Evolutionary conservation across 257 asterid genomes (phyloP).

Genomic region (Mentha longifolia): DNA sequence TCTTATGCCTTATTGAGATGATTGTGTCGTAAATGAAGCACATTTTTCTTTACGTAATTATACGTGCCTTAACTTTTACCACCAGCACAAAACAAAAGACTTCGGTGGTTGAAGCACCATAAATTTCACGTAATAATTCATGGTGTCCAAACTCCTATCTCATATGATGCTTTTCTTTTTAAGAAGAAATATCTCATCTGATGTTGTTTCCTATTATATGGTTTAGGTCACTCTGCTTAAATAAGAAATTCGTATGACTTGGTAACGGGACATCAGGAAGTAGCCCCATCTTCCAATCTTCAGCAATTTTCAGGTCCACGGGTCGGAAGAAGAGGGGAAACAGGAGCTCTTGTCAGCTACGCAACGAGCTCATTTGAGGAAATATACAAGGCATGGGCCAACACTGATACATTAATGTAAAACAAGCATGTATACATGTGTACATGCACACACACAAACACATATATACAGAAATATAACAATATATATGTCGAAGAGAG

Average conservation of each 20-base stretch:
- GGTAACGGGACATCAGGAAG: background rate
- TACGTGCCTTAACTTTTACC: background rate
- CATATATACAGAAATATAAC: background rate
- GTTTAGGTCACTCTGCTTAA: background rate
- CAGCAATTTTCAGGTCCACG: conserved; percentile 1
- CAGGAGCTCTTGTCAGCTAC: conserved; percentile 13
- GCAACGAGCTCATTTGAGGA: conserved; percentile 5
- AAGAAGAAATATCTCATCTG: too few relatives aligned
- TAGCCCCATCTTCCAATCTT: conserved; percentile 8
- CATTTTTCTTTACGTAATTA: background rate
- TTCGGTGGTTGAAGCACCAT: conserved; percentile 8
- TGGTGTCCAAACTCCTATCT: background rate
- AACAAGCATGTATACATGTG: background rate
- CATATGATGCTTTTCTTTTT: background rate
- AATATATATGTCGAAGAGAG: background rate
- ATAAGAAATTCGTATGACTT: background rate
- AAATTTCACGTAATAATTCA: conserved; percentile 3
- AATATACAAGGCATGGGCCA: conserved; percentile 11
- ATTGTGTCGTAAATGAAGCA: background rate
- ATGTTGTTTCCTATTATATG: conserved; percentile 7
- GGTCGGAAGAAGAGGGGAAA: background rate
- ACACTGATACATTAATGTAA: background rate
- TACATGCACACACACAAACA: background rate
- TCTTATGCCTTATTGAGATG: background rate
- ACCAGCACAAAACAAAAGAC: background rate